Percentiles rank a stretch among this genome's conserved stretches.
Evolutionary conservation across 2,329 filamentous ascomycete species (phyloP).

Genomic region (Aspergillus felis): DNA sequence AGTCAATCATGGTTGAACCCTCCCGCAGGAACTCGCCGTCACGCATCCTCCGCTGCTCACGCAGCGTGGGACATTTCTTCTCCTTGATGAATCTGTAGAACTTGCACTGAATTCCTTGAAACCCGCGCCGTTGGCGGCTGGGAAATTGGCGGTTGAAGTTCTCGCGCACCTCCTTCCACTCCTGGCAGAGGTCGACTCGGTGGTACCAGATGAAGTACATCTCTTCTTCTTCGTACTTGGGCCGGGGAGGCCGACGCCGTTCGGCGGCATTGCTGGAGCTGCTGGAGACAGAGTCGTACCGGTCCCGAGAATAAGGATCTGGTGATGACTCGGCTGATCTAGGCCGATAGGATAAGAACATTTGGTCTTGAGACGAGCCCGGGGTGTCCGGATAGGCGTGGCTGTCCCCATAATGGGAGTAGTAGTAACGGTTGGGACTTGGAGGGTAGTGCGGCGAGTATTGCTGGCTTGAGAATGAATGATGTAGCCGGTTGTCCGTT

Average conservation of each 20-base stretch:
- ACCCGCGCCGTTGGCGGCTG: slow-evolving; percentile 35
- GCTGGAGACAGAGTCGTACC: slow-evolving; percentile 41
- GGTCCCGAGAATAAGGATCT: slow-evolving; percentile 35
- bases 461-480: slow-evolving; percentile 18
- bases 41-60: slow-evolving; percentile 39
- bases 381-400: slow-evolving; percentile 14
- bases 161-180: slow-evolving; percentile 45
- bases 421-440: slow-evolving; percentile 27
- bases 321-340: slow-evolving; percentile 33
- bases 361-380: slow-evolving; percentile 18
- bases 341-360: slow-evolving; percentile 25
- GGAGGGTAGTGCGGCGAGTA: slow-evolving; percentile 28
- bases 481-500: slow-evolving; percentile 10
- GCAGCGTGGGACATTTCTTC: slow-evolving; percentile 42
- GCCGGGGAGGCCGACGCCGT: slow-evolving; percentile 40
- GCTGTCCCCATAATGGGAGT: slow-evolving; percentile 18
- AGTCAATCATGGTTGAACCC: slow-evolving; percentile 22
- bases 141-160: slow-evolving; percentile 44
- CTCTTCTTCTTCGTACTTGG: slow-evolving; percentile 46
- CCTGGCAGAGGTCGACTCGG: slow-evolving; percentile 43
- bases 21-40: slow-evolving; percentile 39
- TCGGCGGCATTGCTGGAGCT: slow-evolving; percentile 34
- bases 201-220: slow-evolving; percentile 50
- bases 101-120: slow-evolving; percentile 48
- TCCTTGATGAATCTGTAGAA: slow-evolving; percentile 48